Evolutionary conservation across 2,329 filamentous ascomycete genomes (phyloP).

Genomic region (Aspergillus nomiae): DNA sequence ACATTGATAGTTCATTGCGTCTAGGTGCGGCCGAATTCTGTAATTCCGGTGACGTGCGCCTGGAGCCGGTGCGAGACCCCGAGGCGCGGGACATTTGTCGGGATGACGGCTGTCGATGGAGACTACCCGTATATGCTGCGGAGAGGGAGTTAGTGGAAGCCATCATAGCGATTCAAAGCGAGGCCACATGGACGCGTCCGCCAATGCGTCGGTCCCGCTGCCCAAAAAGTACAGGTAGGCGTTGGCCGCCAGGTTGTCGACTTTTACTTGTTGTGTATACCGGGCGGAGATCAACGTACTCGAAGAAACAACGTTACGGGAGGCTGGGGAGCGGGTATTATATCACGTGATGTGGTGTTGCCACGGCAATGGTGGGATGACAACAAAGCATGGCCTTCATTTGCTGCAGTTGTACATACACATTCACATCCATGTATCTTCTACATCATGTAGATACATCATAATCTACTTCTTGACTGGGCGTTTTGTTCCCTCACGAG

Average conservation of each 20-base stretch:
- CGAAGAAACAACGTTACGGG: conserved; percentile 19
- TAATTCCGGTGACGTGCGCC: conserved; percentile 35
- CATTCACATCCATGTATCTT: not conserved
- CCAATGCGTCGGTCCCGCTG: conserved; percentile 18
- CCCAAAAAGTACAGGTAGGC: conserved; percentile 1
- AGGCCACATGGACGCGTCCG: conserved; percentile 20
- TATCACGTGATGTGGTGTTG: conserved; percentile 11
- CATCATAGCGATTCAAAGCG: conserved; percentile 27
- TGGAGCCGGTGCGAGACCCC: conserved; percentile 36
- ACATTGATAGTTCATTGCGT: conserved; percentile 22
- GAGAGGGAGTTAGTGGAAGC: conserved; percentile 42
- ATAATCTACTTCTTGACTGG: not conserved
- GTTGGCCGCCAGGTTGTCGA: conserved; percentile 11
- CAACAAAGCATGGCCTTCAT: not conserved
- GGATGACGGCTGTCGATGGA: conserved; percentile 36
- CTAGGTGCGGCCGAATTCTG: conserved; percentile 19
- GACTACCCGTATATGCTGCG: conserved; percentile 37
- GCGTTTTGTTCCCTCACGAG: not conserved
- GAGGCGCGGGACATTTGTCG: conserved; percentile 42
- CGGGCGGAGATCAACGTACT: conserved; percentile 7
- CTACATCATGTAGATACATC: not conserved
- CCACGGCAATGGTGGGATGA: conserved; percentile 2
- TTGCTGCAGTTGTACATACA: not conserved
- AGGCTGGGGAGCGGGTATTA: conserved; percentile 15
- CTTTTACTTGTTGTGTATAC: conserved; percentile 15